Conservation (phyloP, 768 basidiomycete species). For the Panaeolus papilionaceus region DNA sequence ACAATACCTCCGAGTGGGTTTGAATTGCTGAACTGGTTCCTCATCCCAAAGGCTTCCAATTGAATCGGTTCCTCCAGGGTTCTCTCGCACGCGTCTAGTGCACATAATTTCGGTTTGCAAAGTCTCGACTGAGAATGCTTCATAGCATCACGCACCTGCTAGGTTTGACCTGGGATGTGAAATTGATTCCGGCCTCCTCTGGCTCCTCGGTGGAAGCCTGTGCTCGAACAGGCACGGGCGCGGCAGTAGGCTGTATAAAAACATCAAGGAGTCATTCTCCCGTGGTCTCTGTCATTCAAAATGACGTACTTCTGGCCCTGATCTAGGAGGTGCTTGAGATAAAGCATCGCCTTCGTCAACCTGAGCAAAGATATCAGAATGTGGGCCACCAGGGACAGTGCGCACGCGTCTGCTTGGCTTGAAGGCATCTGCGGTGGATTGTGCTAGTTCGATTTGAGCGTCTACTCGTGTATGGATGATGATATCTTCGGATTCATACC, state of each 20-base stretch:
- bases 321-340: conserved; percentile 56
- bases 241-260: not conserved
- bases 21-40: conserved; percentile 55
- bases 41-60: conserved; percentile 55
- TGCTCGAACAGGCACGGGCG: not conserved
- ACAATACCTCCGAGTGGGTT: conserved; percentile 69
- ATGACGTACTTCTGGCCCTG: conserved; percentile 22
- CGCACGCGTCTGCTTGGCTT: conserved; percentile 66
- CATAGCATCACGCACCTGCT: conserved; percentile 46
- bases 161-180: conserved; percentile 49
- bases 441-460: conserved; percentile 13
- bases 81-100: conserved; percentile 49
- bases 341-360: conserved; percentile 62
- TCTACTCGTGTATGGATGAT: not conserved
- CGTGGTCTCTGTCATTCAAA: not conserved
- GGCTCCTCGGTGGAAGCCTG: conserved; percentile 25
- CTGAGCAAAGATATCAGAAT: conserved; percentile 56
- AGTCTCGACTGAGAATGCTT: conserved; percentile 3
- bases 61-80: conserved; percentile 51
- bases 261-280: not conserved
- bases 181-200: conserved; percentile 41
- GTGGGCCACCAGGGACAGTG: conserved; percentile 57
- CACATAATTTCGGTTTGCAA: conserved; percentile 2
- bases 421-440: conserved; percentile 40
- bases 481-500: conserved; percentile 1